Percentiles rank a stretch among this genome's conserved stretches.
Evolutionary conservation across 306 rosid genomes (phyloP).

Genomic region (Vigna angularis): DNA sequence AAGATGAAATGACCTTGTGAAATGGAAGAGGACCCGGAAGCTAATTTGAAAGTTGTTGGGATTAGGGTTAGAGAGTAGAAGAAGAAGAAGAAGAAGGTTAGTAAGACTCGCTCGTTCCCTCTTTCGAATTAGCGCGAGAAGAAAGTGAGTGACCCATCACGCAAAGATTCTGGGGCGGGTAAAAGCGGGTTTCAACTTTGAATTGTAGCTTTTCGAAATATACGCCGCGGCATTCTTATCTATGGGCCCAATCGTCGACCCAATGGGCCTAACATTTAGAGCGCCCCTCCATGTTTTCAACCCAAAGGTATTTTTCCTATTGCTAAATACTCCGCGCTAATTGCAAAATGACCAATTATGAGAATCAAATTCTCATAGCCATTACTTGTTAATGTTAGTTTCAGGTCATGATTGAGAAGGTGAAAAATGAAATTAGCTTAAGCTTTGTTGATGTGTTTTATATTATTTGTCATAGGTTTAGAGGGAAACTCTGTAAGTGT

Average conservation of each 20-base stretch:
- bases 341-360: no score
- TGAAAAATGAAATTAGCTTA: no score
- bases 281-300: no score
- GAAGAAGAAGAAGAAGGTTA: background rate
- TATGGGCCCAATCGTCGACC: background rate
- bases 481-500: no score
- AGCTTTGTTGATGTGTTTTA: no score
- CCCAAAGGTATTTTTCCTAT: no score
- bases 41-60: background rate
- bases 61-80: background rate
- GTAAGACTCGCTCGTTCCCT: background rate
- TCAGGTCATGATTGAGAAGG: no score
- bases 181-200: constrained; percentile 36
- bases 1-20: background rate
- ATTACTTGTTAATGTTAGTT: no score
- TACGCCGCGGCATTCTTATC: background rate
- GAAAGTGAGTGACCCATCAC: background rate
- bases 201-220: background rate
- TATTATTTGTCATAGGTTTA: no score
- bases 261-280: background rate
- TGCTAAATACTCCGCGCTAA: no score
- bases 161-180: background rate
- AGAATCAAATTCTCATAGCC: no score
- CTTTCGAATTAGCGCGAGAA: background rate
- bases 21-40: background rate